These are phyloP conservation scores for Kappamyces sp. DNA, from an alignment of 192 early-diverging fungal genomes.

Conservation along the genomic window DNA sequence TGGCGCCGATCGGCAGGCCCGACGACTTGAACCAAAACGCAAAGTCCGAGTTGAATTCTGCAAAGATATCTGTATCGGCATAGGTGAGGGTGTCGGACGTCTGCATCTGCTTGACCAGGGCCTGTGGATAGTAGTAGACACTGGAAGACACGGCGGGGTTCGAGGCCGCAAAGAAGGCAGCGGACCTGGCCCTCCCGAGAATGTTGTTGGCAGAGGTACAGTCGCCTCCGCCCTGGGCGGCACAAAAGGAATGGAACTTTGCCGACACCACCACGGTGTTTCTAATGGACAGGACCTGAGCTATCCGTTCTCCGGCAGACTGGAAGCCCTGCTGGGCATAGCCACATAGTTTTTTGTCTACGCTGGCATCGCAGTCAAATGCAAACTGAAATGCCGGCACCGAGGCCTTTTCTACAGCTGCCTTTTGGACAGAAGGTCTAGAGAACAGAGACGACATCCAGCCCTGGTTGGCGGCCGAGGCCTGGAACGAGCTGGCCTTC, in stretches of 20 bases:
- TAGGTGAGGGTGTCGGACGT: constrained; percentile 3
- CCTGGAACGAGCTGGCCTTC: too few species aligned
- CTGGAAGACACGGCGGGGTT: background rate
- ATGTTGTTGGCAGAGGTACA: constrained; percentile 14
- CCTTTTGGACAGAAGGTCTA: too few species aligned
- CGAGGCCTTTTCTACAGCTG: background rate
- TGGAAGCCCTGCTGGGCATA: constrained; percentile 19
- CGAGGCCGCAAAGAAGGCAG: constrained; percentile 16
- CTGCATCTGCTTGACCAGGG: constrained; percentile 18
- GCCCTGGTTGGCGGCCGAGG: too few species aligned
- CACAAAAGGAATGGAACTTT: constrained; percentile 25
- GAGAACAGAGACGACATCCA: too few species aligned
- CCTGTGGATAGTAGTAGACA: constrained; percentile 18
- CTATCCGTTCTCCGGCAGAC: constrained; percentile 19
- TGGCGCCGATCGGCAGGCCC: constrained; percentile 18
- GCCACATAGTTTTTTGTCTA: constrained; percentile 9
- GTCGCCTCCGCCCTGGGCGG: constrained; percentile 8
- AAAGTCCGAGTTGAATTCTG: constrained; percentile 21
- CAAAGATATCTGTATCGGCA: constrained; percentile 15
- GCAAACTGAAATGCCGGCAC: constrained; percentile 7
- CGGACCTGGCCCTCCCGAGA: constrained; percentile 9
- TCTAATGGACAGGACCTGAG: constrained; percentile 12
- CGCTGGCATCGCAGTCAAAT: constrained; percentile 18
- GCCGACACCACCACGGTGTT: constrained; percentile 18
- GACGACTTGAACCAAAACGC: constrained; percentile 16